A percentile compares a stretch with the other conserved stretches of the same genome.
Conservation (phyloP, 306 rosid species). For the Chamaecrista fasciculata region DNA sequence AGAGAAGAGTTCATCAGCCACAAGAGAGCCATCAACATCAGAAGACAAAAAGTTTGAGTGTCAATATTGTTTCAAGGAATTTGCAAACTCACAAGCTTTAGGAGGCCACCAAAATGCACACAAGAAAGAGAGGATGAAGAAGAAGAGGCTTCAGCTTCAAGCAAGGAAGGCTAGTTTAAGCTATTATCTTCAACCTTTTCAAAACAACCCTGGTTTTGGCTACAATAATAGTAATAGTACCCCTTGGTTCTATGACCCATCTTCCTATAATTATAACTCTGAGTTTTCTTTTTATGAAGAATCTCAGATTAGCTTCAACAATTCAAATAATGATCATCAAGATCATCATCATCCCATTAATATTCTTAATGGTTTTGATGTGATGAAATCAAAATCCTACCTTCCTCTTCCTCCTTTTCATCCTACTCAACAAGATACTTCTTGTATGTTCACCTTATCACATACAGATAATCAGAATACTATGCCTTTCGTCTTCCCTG, state of each 20-base stretch:
- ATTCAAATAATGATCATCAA: slow-evolving; percentile 41
- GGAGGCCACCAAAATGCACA: slow-evolving; percentile 99
- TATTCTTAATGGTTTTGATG: slow-evolving; percentile 22
- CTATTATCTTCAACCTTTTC: slow-evolving; percentile 75
- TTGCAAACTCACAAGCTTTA: slow-evolving; percentile 88
- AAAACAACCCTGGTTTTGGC: slow-evolving; percentile 40
- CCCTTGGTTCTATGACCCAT: slow-evolving; percentile 65
- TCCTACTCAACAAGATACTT: slow-evolving; percentile 31
- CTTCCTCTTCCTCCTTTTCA: slow-evolving; percentile 23
- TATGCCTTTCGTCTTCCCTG: slow-evolving; percentile 41
- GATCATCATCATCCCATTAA: slow-evolving; percentile 34
- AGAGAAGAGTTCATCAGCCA: slow-evolving; percentile 34
- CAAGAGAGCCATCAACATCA: slow-evolving; percentile 13
- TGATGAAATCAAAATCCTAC: slow-evolving; percentile 44
- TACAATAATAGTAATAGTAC: slow-evolving; percentile 33
- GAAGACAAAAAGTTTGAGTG: slow-evolving; percentile 68
- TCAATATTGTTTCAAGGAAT: slow-evolving; percentile 83
- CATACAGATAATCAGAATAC: slow-evolving; percentile 31
- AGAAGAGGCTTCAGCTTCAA: slow-evolving; percentile 88
- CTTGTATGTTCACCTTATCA: slow-evolving; percentile 57
- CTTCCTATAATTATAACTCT: slow-evolving; percentile 42
- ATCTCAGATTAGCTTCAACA: slow-evolving; percentile 69
- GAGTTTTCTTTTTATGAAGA: slow-evolving; percentile 47
- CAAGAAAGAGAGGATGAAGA: slow-evolving; percentile 96
- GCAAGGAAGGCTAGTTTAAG: slow-evolving; percentile 72